phyloP scores from a whole-genome alignment of 169 alveolate species.

The Hammondia hammondi region DNA sequence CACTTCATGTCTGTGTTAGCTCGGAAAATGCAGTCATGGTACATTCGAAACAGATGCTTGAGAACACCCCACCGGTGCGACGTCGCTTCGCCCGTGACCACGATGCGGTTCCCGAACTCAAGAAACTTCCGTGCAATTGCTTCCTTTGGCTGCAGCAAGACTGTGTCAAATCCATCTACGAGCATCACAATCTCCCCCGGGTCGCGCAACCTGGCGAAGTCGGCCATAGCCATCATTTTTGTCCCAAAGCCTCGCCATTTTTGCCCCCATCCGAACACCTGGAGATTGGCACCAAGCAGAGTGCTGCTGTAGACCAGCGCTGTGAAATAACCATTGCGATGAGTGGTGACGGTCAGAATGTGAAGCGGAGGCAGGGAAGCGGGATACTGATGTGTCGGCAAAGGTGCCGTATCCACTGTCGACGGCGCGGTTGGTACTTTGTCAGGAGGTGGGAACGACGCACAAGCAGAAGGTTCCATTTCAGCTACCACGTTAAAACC shows the following conservation, averaged over 20 bases:
- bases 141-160: constrained; percentile 41
- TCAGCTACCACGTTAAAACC: no score
- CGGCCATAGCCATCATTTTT: background rate
- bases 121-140: constrained; percentile 31
- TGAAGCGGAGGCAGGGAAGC: constrained; percentile 27
- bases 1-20: background rate
- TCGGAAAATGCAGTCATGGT: constrained; percentile 33
- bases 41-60: constrained; percentile 11
- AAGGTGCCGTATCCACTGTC: background rate
- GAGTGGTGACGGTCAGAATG: constrained; percentile 34
- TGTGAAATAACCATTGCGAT: constrained; percentile 44
- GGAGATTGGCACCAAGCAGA: background rate
- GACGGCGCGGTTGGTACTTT: background rate
- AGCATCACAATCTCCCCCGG: constrained; percentile 53
- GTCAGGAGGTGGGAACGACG: background rate
- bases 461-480: background rate
- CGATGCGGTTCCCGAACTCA: constrained; percentile 36
- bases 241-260: constrained; percentile 54
- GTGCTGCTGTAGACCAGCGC: constrained; percentile 32
- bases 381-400: background rate
- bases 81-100: constrained; percentile 42
- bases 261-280: constrained; percentile 41
- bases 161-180: constrained; percentile 40
- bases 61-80: background rate
- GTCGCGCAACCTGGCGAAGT: constrained; percentile 5